Conservation (phyloP, 2,329 filamentous ascomycete species). For the Colletotrichum gloeosporioides region DNA sequence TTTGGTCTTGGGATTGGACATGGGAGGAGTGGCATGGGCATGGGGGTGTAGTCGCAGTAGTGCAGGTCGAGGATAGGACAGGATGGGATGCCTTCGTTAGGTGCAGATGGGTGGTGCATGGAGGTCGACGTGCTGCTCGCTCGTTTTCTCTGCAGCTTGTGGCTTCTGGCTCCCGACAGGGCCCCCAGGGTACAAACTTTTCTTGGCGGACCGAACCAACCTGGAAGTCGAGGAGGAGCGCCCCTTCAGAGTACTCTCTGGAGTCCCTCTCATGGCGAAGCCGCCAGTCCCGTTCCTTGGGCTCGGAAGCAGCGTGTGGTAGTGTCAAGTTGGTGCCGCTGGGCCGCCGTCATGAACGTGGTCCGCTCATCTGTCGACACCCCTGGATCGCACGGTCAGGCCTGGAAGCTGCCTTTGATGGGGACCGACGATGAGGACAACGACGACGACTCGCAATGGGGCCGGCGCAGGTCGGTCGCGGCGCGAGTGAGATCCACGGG, state of each 20-base stretch:
- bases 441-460: neutral
- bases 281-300: neutral
- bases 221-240: neutral
- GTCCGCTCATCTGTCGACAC: neutral
- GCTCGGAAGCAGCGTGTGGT: neutral
- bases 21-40: slow-evolving; percentile 1
- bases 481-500: neutral
- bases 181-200: neutral
- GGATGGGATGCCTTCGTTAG: slow-evolving; percentile 1
- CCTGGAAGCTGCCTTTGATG: neutral
- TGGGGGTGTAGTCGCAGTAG: neutral
- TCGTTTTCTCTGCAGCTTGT: slow-evolving; percentile 15
- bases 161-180: neutral
- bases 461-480: neutral
- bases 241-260: neutral
- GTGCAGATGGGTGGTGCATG: slow-evolving; percentile 6
- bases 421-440: neutral
- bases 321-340: neutral
- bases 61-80: neutral
- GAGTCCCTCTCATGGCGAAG: neutral
- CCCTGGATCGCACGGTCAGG: slow-evolving; percentile 5
- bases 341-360: neutral
- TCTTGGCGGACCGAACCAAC: neutral
- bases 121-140: slow-evolving; percentile 4
- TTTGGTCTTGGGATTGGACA: slow-evolving; percentile 8